Evolutionary conservation across 2,329 filamentous ascomycete genomes (phyloP).

Genomic region (Calonectria hawksworthii): DNA sequence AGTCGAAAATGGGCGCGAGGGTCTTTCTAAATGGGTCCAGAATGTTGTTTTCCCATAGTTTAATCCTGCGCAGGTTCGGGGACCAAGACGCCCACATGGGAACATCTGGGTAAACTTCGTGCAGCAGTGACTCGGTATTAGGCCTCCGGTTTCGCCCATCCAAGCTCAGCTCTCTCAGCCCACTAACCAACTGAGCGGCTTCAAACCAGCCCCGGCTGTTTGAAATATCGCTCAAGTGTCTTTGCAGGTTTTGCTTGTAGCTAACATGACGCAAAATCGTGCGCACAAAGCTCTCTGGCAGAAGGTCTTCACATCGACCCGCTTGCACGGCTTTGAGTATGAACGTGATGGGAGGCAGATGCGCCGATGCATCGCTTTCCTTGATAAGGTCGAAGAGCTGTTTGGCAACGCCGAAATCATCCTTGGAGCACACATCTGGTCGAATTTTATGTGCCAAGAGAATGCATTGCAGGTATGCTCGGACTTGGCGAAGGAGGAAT

Average conservation of each 20-base stretch:
- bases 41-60: conserved; percentile 17
- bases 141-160: background rate
- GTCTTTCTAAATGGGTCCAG: conserved; percentile 1
- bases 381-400: conserved; percentile 24
- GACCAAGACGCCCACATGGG: conserved; percentile 25
- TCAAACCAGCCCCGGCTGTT: conserved; percentile 12
- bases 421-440: background rate
- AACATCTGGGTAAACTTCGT: conserved; percentile 21
- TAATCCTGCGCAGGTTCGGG: conserved; percentile 19
- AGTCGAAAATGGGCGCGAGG: conserved; percentile 11
- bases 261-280: conserved; percentile 10
- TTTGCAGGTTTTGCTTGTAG: conserved; percentile 21
- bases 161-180: background rate
- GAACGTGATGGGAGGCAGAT: conserved; percentile 12
- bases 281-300: conserved; percentile 18
- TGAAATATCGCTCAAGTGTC: conserved; percentile 13
- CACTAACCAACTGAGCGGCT: conserved; percentile 17
- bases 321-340: conserved; percentile 22
- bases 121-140: background rate
- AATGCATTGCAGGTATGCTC: conserved; percentile 30
- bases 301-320: conserved; percentile 20
- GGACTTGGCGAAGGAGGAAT: conserved; percentile 18
- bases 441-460: conserved; percentile 18
- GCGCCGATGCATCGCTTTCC: background rate
- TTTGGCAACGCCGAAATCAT: background rate